Base-by-base conservation (phyloP, 805 yeast genomes). In the Zygotorulaspora florentina region DNA sequence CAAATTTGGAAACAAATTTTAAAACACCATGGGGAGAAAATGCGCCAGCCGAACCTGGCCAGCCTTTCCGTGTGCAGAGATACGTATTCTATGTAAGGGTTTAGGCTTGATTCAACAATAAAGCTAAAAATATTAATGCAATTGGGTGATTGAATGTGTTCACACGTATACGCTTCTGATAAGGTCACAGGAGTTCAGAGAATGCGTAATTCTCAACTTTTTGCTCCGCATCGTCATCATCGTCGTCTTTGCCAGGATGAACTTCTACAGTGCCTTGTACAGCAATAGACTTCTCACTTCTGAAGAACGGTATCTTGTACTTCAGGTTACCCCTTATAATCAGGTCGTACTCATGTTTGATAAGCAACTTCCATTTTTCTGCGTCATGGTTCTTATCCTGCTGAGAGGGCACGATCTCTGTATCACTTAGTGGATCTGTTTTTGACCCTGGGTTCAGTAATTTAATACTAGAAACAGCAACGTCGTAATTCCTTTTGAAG, bases 291-390 rank as follows among this genome's bases (percentile, higher is more conserved):
- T 77, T 75, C 39, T 71, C 72, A 8, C 74, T 70, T 29, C 66
- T 66, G 27, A 75, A 70, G 51, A 90, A 71, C 1, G 96, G 93
- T 43, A 89, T 70, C 40, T 76, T 78, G 65, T 91, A 91, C 57
- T 78, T 80, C 61, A 91, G 73, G 17, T 83, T 80, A 1, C 98
- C 98, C 40, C 95, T 72, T 2, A 91, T 73, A 16, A 88, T 85
- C 53, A 91, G 69, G 49, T 88, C 96, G 63, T 90, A 91, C 10
- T 96, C 96, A 59, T 86, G 78, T 49, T 79, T 77, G 9, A 84
- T 80, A 10, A 91, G 78, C 10, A 72, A 70, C 42, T 78, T 76
- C 98, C 98, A 90, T 58, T 81, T 81, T 43, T 75, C 67, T 16
- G 58, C 46, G 40, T 68, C 72, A 40, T 68, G 72, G 42, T 65